Evolutionary conservation across 371 early-diverging fungal genomes (phyloP).

Genomic region (Mucor saturninus): DNA sequence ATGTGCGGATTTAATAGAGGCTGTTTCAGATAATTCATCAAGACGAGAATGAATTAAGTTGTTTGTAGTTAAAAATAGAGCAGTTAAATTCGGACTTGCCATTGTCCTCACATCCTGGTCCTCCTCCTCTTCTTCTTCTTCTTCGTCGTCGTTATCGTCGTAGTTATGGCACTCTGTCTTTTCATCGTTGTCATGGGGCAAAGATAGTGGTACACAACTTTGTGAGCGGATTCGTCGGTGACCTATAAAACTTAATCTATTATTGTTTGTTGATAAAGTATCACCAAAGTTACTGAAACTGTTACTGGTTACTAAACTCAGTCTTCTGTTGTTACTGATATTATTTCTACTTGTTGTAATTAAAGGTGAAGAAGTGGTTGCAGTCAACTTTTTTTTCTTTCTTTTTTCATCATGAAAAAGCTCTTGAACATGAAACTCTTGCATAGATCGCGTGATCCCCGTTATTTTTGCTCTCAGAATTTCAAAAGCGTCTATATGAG

Average conservation of each 20-base stretch:
- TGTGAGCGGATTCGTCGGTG: slow-evolving; percentile 24
- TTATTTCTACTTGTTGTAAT: background rate
- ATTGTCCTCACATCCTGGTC: background rate
- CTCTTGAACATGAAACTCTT: slow-evolving; percentile 52
- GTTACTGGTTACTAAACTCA: slow-evolving; percentile 12
- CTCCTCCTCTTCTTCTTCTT: slow-evolving; percentile 10
- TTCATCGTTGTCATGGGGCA: slow-evolving; percentile 7
- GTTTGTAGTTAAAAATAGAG: slow-evolving; percentile 42
- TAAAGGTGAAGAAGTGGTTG: slow-evolving; percentile 11
- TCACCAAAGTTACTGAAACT: background rate
- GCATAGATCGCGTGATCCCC: slow-evolving; percentile 52
- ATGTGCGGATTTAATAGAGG: slow-evolving; percentile 16
- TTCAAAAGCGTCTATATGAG: slow-evolving; percentile 53
- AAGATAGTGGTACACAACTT: slow-evolving; percentile 2
- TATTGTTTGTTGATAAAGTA: slow-evolving; percentile 1
- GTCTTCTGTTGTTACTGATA: slow-evolving; percentile 1
- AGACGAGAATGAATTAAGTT: slow-evolving; percentile 43
- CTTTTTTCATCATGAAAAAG: slow-evolving; percentile 41
- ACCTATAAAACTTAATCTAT: slow-evolving; percentile 5
- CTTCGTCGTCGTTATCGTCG: background rate
- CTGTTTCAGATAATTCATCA: slow-evolving; percentile 41
- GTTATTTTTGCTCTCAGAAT: slow-evolving; percentile 52
- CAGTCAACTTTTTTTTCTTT: slow-evolving; percentile 24
- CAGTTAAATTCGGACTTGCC: slow-evolving; percentile 17
- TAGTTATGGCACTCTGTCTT: background rate